A percentile compares a stretch with the other conserved stretches of the same genome.
phyloP scores from a whole-genome alignment of 495 filamentous ascomycete species.

The Penicillium waksmanii region DNA sequence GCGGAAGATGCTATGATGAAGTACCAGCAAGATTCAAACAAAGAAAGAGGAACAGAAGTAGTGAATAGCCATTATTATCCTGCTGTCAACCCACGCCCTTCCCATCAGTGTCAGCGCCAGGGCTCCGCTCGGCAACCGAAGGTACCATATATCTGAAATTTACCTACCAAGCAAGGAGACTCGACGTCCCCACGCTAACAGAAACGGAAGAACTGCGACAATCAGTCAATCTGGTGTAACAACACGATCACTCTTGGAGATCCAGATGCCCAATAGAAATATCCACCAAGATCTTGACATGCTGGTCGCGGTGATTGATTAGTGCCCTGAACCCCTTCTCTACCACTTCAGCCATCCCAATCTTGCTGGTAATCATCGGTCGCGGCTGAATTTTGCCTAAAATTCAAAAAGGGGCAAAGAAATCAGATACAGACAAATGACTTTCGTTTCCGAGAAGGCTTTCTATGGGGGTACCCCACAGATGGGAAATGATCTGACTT shows the following conservation, averaged over 20 bases:
- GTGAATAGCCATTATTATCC: no score
- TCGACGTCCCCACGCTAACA: no score
- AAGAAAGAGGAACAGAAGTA: no score
- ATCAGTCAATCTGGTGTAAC: no score
- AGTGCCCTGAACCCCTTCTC: slow-evolving; percentile 58
- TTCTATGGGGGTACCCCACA: background rate
- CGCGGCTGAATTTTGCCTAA: slow-evolving; percentile 33
- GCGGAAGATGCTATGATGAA: background rate
- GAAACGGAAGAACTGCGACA: no score
- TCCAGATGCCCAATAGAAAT: slow-evolving; percentile 12
- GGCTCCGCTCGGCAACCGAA: no score
- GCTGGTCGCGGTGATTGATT: slow-evolving; percentile 56
- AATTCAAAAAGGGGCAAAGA: background rate
- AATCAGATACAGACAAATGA: background rate
- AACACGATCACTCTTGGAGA: background rate
- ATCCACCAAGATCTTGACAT: slow-evolving; percentile 57
- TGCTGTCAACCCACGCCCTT: no score
- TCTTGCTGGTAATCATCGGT: slow-evolving; percentile 60
- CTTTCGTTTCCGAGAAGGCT: background rate
- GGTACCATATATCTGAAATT: no score
- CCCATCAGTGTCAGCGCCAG: no score
- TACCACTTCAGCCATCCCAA: slow-evolving; percentile 53
- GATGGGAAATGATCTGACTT: slow-evolving; percentile 14
- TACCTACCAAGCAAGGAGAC: no score
- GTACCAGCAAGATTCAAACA: no score